Conservation (phyloP, 106 monocot genomes). For the Ottelia alismoides region DNA sequence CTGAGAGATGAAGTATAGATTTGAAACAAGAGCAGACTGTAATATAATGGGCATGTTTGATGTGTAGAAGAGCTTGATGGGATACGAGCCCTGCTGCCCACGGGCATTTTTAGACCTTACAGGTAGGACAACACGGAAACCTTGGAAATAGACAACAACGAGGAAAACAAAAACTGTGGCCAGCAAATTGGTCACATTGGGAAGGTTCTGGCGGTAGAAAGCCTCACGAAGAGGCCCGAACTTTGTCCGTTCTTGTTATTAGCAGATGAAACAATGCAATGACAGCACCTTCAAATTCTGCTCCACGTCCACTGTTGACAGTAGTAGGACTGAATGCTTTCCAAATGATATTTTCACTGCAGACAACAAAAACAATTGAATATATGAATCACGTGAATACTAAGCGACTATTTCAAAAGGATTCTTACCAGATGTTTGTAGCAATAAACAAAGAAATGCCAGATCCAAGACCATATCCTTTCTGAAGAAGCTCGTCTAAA, state of each 20-base stretch:
- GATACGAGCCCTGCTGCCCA: too few relatives aligned
- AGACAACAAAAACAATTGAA: background rate
- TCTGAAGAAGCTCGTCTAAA: constrained; percentile 9
- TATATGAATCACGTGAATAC: background rate
- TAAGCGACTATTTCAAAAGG: background rate
- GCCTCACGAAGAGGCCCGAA: constrained; percentile 18
- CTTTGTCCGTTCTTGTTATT: constrained; percentile 17
- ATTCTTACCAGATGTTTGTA: constrained; percentile 29
- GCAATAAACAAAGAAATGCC: constrained; percentile 44
- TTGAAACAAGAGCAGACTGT: constrained; percentile 5
- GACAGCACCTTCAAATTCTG: constrained; percentile 17
- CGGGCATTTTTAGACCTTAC: constrained; percentile 18
- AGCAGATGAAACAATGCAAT: constrained; percentile 13
- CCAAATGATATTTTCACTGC: constrained; percentile 23
- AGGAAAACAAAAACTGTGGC: constrained; percentile 21
- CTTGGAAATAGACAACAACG: constrained; percentile 6
- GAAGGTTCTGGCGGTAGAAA: constrained; percentile 24
- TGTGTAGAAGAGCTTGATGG: constrained; percentile 14
- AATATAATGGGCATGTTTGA: constrained; percentile 3
- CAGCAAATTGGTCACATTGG: constrained; percentile 17
- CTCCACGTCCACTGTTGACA: constrained; percentile 17
- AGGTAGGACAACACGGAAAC: constrained; percentile 9
- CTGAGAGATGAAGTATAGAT: constrained; percentile 5
- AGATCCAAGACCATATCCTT: constrained; percentile 37
- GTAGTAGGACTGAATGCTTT: constrained; percentile 19